These are phyloP conservation scores for Fusarium pseudonygamai DNA, from an alignment of 2,329 filamentous ascomycete genomes.

Conservation along the genomic window DNA sequence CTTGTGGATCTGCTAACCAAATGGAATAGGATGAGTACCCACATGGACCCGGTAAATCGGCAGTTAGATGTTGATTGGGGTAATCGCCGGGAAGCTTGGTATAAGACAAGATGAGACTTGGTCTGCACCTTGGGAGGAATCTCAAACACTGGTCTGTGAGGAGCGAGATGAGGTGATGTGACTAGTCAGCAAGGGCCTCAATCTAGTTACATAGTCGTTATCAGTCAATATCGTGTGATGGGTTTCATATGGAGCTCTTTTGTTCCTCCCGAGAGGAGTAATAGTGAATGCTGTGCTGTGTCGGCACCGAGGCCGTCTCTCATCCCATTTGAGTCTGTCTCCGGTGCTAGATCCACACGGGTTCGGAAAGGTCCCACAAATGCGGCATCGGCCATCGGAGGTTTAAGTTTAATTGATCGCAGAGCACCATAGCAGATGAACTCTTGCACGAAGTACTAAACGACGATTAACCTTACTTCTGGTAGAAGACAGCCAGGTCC, in stretches of 20 bases:
- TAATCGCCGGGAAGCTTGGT: background rate
- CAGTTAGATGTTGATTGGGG: background rate
- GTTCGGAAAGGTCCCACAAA: background rate
- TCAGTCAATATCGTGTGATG: too few relatives aligned
- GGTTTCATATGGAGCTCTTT: too few relatives aligned
- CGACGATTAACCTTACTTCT: too few relatives aligned
- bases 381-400: background rate
- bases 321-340: background rate
- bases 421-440: background rate
- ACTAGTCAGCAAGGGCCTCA: background rate
- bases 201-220: too few relatives aligned
- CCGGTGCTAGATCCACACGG: background rate
- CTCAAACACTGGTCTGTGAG: background rate
- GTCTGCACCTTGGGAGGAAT: background rate
- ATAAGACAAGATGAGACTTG: background rate
- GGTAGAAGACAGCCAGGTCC: accelerated
- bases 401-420: background rate
- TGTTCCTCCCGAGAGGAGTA: too few relatives aligned
- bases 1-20: background rate
- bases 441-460: background rate
- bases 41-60: background rate
- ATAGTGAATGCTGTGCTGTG: background rate
- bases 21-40: background rate
- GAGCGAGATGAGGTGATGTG: background rate
- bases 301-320: background rate